Percentiles rank a stretch among this genome's conserved stretches.
Evolutionary conservation across 169 alveolate species (phyloP).

Genomic region (Plasmodium berghei): DNA sequence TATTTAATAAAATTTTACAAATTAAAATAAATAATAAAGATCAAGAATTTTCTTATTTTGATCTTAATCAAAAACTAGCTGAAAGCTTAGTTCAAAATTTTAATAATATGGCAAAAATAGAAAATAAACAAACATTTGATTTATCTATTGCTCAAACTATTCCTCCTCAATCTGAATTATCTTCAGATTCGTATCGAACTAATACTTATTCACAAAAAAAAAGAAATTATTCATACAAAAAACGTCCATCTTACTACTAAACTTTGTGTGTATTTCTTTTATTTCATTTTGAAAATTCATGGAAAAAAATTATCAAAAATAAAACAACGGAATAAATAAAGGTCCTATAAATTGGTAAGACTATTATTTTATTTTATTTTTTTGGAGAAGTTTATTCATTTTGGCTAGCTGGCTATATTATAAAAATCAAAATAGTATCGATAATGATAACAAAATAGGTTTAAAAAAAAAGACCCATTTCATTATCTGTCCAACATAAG

Average conservation of each 20-base stretch:
- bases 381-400: too few relatives aligned
- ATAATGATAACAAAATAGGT: too few relatives aligned
- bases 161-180: constrained; percentile 20
- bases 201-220: constrained; percentile 25
- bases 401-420: too few relatives aligned
- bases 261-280: not conserved
- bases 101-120: constrained; percentile 57
- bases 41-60: constrained; percentile 55
- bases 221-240: constrained; percentile 34
- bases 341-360: too few relatives aligned
- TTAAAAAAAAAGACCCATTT: too few relatives aligned
- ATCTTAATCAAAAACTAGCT: constrained; percentile 56
- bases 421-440: too few relatives aligned
- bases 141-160: constrained; percentile 29
- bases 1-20: constrained; percentile 59
- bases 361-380: too few relatives aligned
- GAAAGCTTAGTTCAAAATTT: constrained; percentile 40
- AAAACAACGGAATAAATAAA: too few relatives aligned
- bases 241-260: constrained; percentile 34
- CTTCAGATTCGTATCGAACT: constrained; percentile 11
- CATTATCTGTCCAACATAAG: too few relatives aligned
- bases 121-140: constrained; percentile 35
- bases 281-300: too few relatives aligned
- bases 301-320: too few relatives aligned
- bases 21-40: constrained; percentile 52